phyloP scores from a whole-genome alignment of 1,284 basidiomycete genomes.

The Cryptococcus amylolentus region DNA sequence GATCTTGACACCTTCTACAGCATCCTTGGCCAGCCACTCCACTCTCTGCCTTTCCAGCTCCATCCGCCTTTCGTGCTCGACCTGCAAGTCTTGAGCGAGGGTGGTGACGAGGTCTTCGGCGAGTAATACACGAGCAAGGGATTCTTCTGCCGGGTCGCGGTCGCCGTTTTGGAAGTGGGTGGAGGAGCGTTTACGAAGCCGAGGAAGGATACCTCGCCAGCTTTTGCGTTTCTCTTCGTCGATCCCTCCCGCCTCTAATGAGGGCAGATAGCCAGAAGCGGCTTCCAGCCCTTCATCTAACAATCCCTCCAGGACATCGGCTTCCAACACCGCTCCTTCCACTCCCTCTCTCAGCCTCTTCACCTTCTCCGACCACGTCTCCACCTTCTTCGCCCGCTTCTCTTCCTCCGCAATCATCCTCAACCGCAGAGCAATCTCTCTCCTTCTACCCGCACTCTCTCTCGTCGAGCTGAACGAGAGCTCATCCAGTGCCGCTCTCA shows the following conservation, averaged over 20 bases:
- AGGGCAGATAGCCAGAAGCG: constrained; percentile 2
- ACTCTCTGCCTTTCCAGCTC: constrained; percentile 54
- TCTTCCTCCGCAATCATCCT: constrained; percentile 68
- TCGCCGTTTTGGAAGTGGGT: constrained; percentile 2
- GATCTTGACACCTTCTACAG: constrained; percentile 21
- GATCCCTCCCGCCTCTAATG: not conserved
- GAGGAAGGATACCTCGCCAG: constrained; percentile 18
- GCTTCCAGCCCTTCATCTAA: constrained; percentile 60
- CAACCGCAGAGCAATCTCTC: constrained; percentile 68
- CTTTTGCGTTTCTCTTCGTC: constrained; percentile 16
- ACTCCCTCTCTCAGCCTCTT: constrained; percentile 30
- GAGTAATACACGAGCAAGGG: constrained; percentile 58
- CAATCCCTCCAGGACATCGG: constrained; percentile 33
- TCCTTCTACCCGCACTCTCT: constrained; percentile 68
- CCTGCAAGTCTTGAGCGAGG: constrained; percentile 63
- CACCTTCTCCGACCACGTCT: constrained; percentile 46
- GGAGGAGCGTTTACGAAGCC: constrained; percentile 1
- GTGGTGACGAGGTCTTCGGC: constrained; percentile 61
- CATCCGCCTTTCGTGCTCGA: constrained; percentile 61
- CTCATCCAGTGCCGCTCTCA: constrained; percentile 66
- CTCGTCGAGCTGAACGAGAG: constrained; percentile 67
- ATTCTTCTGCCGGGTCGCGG: constrained; percentile 24
- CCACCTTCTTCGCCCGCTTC: constrained; percentile 39
- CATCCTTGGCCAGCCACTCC: constrained; percentile 46
- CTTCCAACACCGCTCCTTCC: constrained; percentile 33